A percentile compares a stretch with the other conserved stretches of the same genome.
phyloP scores from a whole-genome alignment of 2,329 filamentous ascomycete species.

The Leptographium lundbergii region DNA sequence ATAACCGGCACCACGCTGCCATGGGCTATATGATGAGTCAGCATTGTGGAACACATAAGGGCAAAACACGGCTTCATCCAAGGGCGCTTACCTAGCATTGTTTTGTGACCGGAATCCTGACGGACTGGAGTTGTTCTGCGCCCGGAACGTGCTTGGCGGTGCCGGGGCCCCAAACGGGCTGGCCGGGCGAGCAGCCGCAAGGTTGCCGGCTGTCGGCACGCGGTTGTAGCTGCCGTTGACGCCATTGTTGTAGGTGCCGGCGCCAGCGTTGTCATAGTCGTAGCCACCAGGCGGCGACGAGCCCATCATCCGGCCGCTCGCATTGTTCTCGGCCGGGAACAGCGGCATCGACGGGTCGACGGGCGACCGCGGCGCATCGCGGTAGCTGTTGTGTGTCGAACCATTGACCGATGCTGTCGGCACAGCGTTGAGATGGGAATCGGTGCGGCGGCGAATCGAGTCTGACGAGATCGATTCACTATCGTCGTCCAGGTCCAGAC shows the following conservation, averaged over 20 bases:
- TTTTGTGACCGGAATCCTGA: constrained; percentile 14
- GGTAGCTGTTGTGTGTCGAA: constrained; percentile 9
- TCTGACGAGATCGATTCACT: constrained; percentile 53
- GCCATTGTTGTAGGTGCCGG: constrained; percentile 1
- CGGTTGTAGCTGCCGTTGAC: constrained; percentile 3
- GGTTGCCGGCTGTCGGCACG: neutral
- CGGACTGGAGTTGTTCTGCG: constrained; percentile 27
- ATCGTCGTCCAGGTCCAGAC: constrained; percentile 59
- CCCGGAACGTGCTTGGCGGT: constrained; percentile 11
- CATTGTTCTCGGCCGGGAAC: constrained; percentile 28
- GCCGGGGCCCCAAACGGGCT: constrained; percentile 12
- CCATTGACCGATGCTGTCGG: constrained; percentile 13
- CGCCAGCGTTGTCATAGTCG: constrained; percentile 8
- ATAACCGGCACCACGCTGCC: constrained; percentile 45
- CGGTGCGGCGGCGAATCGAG: constrained; percentile 33
- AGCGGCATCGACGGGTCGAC: constrained; percentile 37
- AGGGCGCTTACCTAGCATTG: constrained; percentile 23
- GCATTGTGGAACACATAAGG: neutral
- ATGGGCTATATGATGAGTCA: constrained; percentile 26
- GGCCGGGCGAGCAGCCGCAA: constrained; percentile 10
- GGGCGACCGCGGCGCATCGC: constrained; percentile 28
- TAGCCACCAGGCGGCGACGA: constrained; percentile 14
- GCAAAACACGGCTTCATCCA: neutral
- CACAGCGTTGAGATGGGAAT: constrained; percentile 11
- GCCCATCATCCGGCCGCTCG: constrained; percentile 15